Conservation (phyloP, 1,284 basidiomycete species). For the Cryptococcus sp. region DNA sequence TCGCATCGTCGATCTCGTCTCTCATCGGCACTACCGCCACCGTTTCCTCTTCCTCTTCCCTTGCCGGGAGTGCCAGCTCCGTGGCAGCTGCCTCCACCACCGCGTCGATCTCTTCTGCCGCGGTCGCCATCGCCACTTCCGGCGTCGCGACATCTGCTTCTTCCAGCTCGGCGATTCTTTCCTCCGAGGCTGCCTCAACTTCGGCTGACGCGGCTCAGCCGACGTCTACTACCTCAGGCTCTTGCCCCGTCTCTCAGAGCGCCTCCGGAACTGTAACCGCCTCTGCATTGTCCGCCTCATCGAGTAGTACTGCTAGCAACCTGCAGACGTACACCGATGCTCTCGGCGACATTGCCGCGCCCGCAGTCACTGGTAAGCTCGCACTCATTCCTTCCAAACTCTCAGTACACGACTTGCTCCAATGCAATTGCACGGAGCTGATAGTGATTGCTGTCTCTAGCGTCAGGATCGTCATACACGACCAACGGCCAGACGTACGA, state of each 20-base stretch:
- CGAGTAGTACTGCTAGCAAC: conserved; percentile 15
- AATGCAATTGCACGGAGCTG: background rate
- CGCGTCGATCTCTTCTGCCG: background rate
- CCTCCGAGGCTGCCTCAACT: conserved; percentile 1
- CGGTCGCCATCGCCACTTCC: background rate
- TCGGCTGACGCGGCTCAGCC: background rate
- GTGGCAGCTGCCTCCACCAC: conserved; percentile 3
- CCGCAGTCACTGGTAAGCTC: conserved; percentile 22
- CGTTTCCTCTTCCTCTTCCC: conserved; percentile 3
- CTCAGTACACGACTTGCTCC: too few relatives aligned
- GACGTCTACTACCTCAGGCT: too few relatives aligned
- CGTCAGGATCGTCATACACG: conserved; percentile 10
- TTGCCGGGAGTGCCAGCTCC: background rate
- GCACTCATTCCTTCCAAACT: too few relatives aligned
- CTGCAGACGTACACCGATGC: conserved; percentile 34
- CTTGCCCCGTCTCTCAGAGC: background rate
- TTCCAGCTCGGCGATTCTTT: background rate
- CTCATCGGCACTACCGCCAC: background rate
- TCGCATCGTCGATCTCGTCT: background rate
- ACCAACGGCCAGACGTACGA: conserved; percentile 25
- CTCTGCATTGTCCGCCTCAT: conserved; percentile 6
- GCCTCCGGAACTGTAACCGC: conserved; percentile 7
- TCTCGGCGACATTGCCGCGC: conserved; percentile 29
- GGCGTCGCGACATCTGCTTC: background rate
- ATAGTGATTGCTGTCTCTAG: background rate